phyloP scores from a whole-genome alignment of 495 filamentous ascomycete species.

The Trichoderma orchidacearum region DNA sequence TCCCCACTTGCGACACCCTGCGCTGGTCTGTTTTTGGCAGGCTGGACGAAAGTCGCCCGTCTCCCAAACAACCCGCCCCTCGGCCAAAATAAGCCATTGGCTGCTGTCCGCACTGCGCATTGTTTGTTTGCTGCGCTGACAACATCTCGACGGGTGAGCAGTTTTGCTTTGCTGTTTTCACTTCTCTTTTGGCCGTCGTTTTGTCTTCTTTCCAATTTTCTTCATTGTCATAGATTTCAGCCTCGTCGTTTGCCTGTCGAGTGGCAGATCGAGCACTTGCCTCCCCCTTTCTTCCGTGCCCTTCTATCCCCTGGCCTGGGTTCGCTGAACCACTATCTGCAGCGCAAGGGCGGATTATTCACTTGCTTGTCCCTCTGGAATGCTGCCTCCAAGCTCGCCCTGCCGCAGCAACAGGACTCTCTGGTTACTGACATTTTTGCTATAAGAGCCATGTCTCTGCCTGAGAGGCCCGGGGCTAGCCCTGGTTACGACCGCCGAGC shows the following conservation, averaged over 20 bases:
- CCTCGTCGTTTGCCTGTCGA: background rate
- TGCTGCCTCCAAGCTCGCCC: background rate
- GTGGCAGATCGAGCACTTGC: background rate
- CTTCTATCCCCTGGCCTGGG: background rate
- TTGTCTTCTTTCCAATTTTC: background rate
- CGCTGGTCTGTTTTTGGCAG: background rate
- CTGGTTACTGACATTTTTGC: slow-evolving; percentile 10
- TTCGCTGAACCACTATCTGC: background rate
- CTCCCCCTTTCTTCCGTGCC: background rate
- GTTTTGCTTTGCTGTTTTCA: background rate
- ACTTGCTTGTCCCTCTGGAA: slow-evolving; percentile 4
- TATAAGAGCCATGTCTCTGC: slow-evolving; percentile 46
- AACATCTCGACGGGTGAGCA: background rate
- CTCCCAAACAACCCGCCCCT: background rate
- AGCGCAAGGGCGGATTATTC: background rate
- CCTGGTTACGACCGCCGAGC: slow-evolving; percentile 43
- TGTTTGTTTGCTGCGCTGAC: background rate
- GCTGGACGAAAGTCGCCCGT: background rate
- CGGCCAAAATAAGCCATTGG: background rate
- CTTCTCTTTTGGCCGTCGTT: too few species aligned
- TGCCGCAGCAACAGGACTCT: slow-evolving; percentile 3
- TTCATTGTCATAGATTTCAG: background rate
- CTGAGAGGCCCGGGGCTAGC: slow-evolving; percentile 48
- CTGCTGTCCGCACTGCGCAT: background rate
- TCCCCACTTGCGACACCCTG: background rate